Base-by-base conservation (phyloP, 495 filamentous ascomycete genomes). In the Amniculicola lignicola region DNA sequence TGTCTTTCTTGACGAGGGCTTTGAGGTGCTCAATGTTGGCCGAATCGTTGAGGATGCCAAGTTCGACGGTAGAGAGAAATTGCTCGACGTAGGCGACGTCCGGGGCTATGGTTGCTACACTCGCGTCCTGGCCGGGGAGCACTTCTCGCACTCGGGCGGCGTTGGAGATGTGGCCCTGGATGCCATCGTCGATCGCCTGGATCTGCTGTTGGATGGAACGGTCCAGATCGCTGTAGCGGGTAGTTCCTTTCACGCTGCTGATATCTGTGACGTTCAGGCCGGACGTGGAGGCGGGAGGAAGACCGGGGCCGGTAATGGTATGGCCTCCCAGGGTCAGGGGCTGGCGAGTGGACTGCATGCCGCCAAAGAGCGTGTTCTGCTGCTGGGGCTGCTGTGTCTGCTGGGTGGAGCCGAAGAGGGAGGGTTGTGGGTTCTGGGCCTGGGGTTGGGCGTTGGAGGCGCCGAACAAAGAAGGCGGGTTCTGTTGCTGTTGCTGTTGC, bases 201-300 rank as follows among this genome's bases (percentile, higher is more conserved):
- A 98, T 85, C 39, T 86, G 68, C 41, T 79, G 79, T 58, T 95
- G 88, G n/a, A 96, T 73, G 29, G 86, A 80, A 60, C 91, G 86
- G 37, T 88, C 80, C 33, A 94, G 83, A 72, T 95, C 92, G 67
- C 85, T 84, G 73, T 90, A 96, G 50, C 93, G 86, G 6, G 93
- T 96, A 0, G 90, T 96, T 4, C 86, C 81, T 10, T 87, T 79
- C 19, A 96, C 75, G 65, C 88, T 84, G 67, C 77, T 79, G 24
- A 90, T 35, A n/a, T n/a, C n/a, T n/a, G n/a, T n/a, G n/a, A n/a
- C n/a, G n/a, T n/a, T n/a, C n/a, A n/a, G n/a, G n/a, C n/a, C n/a
- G n/a, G n/a, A n/a, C 1, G 21, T 86, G 29, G 95, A 83, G 47
- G 85, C 84, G 15, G 90, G 88, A 5, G 89, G 88, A 5, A 86